Evolutionary conservation across 2,329 filamentous ascomycete genomes (phyloP), one percentile per base, ranked within the genome.

Genomic region (Phialemoniopsis sp.): DNA sequence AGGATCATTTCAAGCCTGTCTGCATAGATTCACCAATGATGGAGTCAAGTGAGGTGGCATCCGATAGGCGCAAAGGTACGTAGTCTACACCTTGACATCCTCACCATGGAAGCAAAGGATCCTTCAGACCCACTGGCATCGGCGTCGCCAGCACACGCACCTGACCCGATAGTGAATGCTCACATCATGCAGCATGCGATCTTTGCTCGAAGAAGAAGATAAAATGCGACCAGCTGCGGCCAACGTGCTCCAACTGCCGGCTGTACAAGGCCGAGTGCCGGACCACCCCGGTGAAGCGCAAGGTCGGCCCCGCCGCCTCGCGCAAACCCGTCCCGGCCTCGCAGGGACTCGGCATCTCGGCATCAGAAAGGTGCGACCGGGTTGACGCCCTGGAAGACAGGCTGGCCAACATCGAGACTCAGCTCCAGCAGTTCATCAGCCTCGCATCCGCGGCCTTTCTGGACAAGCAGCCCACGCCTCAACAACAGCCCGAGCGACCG

Each of bases 181-280:
- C 21, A 26, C 10, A 10, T 10, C 21, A 26, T 26, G 21, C 30
- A 61, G 61, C 61, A 0, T 66, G 63, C 41, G 65, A 69, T 45
- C 51, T 67, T 32, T 69, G 66, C 50, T 67, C 61, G 36, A 60
- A 49, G 6, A 68, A 68, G 49, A 68, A 69, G 54, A 67, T 69
- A 30, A 67, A 66, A 46, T 69, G 66, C 35, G 65, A 69, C 43
- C 61, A 62, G 57, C 38, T 65, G 8, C 65, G 65, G 42, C 66
- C 66, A 1, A 47, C 57, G 12, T 69, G 66, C 42, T 67, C 64
- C 2, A 69, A 68, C 31, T 69, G 66, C 32, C 46, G 55, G 7
- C 47, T 68, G 3, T 69, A 69, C 43, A 58, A 58, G 14, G 54
- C 64, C 5, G 49, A 55, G 15, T 69, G 66, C 41, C 44, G 44